Conservation (phyloP, 2,329 filamentous ascomycete genomes). For the Aspergillus luchuensis region DNA sequence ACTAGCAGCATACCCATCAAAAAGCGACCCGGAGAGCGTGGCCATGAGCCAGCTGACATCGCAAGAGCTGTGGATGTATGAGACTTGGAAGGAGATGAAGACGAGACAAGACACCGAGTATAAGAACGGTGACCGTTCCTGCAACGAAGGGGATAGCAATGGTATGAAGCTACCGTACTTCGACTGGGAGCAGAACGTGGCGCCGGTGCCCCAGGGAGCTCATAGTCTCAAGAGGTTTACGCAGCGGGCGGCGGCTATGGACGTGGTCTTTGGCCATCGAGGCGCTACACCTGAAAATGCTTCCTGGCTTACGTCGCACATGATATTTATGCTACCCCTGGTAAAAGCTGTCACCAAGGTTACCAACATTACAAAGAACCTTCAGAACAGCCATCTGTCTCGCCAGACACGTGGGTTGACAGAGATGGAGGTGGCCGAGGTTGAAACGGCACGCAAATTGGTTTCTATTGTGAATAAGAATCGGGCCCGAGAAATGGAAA, state of each 20-base stretch:
- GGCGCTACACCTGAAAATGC: slow-evolving; percentile 29
- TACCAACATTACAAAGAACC: slow-evolving; percentile 18
- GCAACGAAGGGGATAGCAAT: background rate
- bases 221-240: slow-evolving; percentile 24
- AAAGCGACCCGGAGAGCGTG: slow-evolving; percentile 13
- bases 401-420: slow-evolving; percentile 13
- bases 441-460: slow-evolving; percentile 24
- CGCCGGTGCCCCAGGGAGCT: slow-evolving; percentile 19
- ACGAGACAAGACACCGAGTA: background rate
- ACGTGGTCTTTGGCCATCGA: slow-evolving; percentile 22
- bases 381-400: slow-evolving; percentile 13
- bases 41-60: slow-evolving; percentile 20
- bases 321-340: slow-evolving; percentile 19
- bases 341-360: slow-evolving; percentile 29
- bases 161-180: slow-evolving; percentile 14
- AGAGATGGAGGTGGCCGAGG: slow-evolving; percentile 24
- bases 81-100: slow-evolving; percentile 16
- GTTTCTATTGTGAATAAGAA: slow-evolving; percentile 23
- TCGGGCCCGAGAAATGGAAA: slow-evolving; percentile 23
- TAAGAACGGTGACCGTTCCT: background rate
- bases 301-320: slow-evolving; percentile 26
- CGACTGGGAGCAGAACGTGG: slow-evolving; percentile 21
- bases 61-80: slow-evolving; percentile 18
- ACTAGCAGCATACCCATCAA: slow-evolving; percentile 7
- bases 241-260: slow-evolving; percentile 25